Evolutionary conservation across 208 protist genomes (phyloP).

Genomic region (Wallacemonas rigidus): DNA sequence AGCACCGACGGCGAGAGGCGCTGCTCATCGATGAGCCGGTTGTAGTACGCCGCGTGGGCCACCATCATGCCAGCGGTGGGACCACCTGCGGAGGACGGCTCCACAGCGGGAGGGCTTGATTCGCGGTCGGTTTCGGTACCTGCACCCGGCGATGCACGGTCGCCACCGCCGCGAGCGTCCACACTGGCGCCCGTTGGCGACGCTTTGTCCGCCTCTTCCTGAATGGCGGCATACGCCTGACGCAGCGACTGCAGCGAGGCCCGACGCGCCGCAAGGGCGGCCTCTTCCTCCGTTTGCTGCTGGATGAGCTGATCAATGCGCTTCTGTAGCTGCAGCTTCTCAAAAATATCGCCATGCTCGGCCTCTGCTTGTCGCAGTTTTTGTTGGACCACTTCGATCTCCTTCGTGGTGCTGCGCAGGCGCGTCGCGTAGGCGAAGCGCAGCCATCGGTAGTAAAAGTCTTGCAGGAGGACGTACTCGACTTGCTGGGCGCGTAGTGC

Average conservation of each 20-base stretch:
- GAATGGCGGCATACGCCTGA: slow-evolving; percentile 9
- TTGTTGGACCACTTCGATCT: slow-evolving; percentile 42
- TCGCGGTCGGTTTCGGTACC: neutral
- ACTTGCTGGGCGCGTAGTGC: slow-evolving; percentile 41
- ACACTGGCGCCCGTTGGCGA: too few relatives aligned
- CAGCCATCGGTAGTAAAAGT: slow-evolving; percentile 52
- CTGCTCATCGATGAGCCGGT: slow-evolving; percentile 56
- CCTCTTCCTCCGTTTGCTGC: slow-evolving; percentile 48
- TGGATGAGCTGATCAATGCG: slow-evolving; percentile 59
- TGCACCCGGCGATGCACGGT: too few relatives aligned
- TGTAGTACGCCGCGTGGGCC: slow-evolving; percentile 38
- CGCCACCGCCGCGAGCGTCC: too few relatives aligned
- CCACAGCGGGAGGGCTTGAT: slow-evolving; percentile 7
- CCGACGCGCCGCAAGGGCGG: slow-evolving; percentile 31
- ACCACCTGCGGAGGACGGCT: neutral
- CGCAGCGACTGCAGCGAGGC: slow-evolving; percentile 26
- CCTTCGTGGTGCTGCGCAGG: slow-evolving; percentile 23
- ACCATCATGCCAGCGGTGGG: slow-evolving; percentile 30
- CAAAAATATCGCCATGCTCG: slow-evolving; percentile 75
- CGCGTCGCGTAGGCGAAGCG: slow-evolving; percentile 38
- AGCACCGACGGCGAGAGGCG: slow-evolving; percentile 69
- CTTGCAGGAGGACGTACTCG: slow-evolving; percentile 32
- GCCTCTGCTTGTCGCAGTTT: slow-evolving; percentile 54
- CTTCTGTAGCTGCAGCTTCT: slow-evolving; percentile 83
- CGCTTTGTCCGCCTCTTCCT: neutral